Conservation (phyloP, 768 basidiomycete genomes). For the Termitomyces sp. region DNA sequence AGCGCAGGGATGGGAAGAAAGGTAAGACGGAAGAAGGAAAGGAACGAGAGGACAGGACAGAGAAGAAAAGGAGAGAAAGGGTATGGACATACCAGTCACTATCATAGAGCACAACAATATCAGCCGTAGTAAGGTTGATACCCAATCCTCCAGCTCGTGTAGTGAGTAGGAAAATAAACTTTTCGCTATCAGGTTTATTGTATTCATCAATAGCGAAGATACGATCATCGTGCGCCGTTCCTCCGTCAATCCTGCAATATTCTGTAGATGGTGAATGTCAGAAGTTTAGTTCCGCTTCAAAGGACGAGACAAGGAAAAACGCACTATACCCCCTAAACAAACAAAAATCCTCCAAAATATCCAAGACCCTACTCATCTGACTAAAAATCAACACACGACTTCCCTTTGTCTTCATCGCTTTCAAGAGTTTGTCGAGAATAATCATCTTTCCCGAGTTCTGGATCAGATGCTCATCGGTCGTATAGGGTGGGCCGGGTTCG, state of each 20-base stretch:
- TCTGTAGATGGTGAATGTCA: slow-evolving; percentile 38
- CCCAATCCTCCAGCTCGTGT: slow-evolving; percentile 96
- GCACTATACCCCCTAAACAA: slow-evolving; percentile 84
- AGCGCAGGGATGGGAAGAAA: neutral
- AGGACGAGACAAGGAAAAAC: slow-evolving; percentile 22
- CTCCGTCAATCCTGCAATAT: slow-evolving; percentile 95
- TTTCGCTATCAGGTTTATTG: slow-evolving; percentile 90
- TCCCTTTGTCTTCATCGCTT: slow-evolving; percentile 86
- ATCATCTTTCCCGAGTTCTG: slow-evolving; percentile 97
- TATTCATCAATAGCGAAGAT: slow-evolving; percentile 96
- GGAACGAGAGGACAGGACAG: neutral
- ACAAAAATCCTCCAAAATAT: slow-evolving; percentile 97
- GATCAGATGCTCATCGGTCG: slow-evolving; percentile 94
- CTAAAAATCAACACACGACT: slow-evolving; percentile 96
- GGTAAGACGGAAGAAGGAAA: neutral
- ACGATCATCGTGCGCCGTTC: slow-evolving; percentile 95
- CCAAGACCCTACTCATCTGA: slow-evolving; percentile 98
- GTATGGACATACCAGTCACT: slow-evolving; percentile 74
- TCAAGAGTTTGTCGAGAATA: slow-evolving; percentile 90
- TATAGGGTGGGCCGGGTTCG: slow-evolving; percentile 98
- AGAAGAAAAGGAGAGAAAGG: neutral
- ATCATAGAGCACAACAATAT: slow-evolving; percentile 93
- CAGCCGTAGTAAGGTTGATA: slow-evolving; percentile 93
- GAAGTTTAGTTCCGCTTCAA: neutral
- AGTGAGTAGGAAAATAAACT: slow-evolving; percentile 93